These are phyloP conservation scores for Fraxinus angustifolia DNA, from an alignment of 305 asterid species.

Conservation along the genomic window DNA sequence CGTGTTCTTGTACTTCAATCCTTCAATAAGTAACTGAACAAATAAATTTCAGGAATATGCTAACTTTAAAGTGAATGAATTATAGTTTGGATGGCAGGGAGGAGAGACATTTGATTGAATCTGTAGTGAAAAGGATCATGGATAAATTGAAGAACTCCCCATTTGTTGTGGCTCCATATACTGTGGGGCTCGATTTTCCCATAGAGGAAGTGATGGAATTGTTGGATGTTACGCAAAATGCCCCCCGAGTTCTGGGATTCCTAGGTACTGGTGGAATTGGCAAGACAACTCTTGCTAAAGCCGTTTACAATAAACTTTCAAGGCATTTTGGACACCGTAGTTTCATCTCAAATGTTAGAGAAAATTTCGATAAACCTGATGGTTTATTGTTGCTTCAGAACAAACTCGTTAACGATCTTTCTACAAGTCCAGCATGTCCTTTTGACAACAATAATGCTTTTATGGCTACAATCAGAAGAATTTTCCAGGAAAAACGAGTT, in stretches of 20 bases:
- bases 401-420: slow-evolving; percentile 23
- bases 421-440: neutral
- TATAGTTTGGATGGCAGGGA: slow-evolving; percentile 10
- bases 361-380: neutral
- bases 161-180: slow-evolving; percentile 26
- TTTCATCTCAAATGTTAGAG: slow-evolving; percentile 30
- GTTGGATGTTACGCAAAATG: slow-evolving; percentile 20
- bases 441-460: neutral
- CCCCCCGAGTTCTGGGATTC: slow-evolving; percentile 23
- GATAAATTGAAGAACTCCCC: slow-evolving; percentile 29
- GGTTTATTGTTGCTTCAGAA: slow-evolving; percentile 26
- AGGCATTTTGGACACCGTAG: slow-evolving; percentile 20
- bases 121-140: slow-evolving; percentile 15
- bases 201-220: slow-evolving; percentile 13
- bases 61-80: neutral
- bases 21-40: neutral
- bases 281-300: slow-evolving; percentile 30
- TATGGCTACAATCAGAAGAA: slow-evolving; percentile 1
- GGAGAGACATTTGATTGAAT: slow-evolving; percentile 21
- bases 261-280: slow-evolving; percentile 36
- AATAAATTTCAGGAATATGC: neutral
- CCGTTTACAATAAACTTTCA: slow-evolving; percentile 25
- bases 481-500: slow-evolving; percentile 16
- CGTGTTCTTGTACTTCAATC: neutral
- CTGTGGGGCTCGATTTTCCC: slow-evolving; percentile 26